Percentiles rank a stretch among this genome's conserved stretches.
These are phyloP conservation scores for Rhodotorula graminis DNA, from an alignment of 768 basidiomycete genomes.

Conservation along the genomic window DNA sequence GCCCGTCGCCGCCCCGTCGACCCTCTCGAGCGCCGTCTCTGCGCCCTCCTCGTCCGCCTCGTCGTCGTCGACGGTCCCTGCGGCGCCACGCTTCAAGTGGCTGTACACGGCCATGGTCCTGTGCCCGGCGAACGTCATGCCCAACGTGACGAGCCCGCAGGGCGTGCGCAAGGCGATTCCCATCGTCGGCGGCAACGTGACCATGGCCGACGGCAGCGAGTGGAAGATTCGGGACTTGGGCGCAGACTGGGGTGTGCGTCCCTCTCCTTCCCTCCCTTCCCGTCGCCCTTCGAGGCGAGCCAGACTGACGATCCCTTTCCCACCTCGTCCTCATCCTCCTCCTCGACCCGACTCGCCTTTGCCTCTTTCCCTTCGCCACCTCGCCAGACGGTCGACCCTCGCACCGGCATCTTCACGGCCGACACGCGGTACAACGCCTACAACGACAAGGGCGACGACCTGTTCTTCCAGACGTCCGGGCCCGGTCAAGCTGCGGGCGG, in stretches of 20 bases:
- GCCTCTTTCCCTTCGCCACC: not conserved
- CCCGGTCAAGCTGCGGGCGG: not conserved
- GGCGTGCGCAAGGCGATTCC: slow-evolving; percentile 17
- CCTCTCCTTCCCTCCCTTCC: not conserved
- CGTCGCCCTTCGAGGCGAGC: not conserved
- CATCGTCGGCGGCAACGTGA: slow-evolving; percentile 12
- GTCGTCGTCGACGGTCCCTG: no score
- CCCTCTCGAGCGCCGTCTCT: not conserved
- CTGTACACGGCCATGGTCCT: slow-evolving; percentile 14
- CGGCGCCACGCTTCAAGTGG: slow-evolving; percentile 14
- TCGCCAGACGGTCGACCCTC: slow-evolving; percentile 10
- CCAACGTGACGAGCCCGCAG: not conserved
- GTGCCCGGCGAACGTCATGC: slow-evolving; percentile 9
- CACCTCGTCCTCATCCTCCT: not conserved
- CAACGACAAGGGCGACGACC: slow-evolving; percentile 10
- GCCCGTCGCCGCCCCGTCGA: not conserved
- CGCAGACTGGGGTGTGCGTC: not conserved
- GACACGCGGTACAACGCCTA: slow-evolving; percentile 23
- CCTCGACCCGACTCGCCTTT: not conserved
- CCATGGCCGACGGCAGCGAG: not conserved
- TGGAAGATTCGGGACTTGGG: slow-evolving; percentile 1
- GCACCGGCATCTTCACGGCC: slow-evolving; percentile 25
- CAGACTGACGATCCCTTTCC: no score
- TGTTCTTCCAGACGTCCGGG: slow-evolving; percentile 16
- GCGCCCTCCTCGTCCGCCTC: no score